Base-by-base conservation (phyloP, 345 rosid genomes). In the Mercurialis annua region DNA sequence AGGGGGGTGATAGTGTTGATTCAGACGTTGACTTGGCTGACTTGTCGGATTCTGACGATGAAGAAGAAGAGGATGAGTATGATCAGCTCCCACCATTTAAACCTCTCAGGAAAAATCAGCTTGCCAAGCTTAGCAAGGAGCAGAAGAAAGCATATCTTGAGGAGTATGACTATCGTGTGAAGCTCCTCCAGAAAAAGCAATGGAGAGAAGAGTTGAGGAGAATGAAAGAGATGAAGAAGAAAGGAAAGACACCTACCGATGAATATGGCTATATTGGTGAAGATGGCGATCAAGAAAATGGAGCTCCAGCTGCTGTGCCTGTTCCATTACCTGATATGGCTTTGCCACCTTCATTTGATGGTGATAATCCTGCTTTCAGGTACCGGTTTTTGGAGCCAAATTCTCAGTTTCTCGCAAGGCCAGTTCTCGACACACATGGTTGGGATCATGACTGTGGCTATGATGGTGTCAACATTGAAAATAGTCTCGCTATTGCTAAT, bases 381-480 rank as follows among this genome's bases (percentile, higher is more conserved):
- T 93, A 90, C 76, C 88, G 97, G 23, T 89, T 87, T 67, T 78
- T 93, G 83, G 96, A 93, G 65, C 94, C 90, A 51, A 85, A 86
- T 70, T 87, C 96, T 15, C 95, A 86, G 83, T 83, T 93, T 62
- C 59, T 93, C 67, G 90, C 90, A 16, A 83, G 97, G 89, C 96
- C 98, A 11, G 95, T 93, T 31, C 73, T 90, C 70, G 97, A 93
- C 78, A 82, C 90, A 60, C 94, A 93, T 72, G 92, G 97, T 50
- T 93, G 98, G 98, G 98, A 93, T 80, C 97, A 93, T 85, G 98
- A 93, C 72, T 89, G 92, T 75, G 97, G 98, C 30, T 90, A 93
- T 69, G 98, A 93, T 38, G 98, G 98, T 10, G 94, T 90, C 51
- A 93, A 89, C 59, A 71, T 92, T 1, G 98, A 90, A 59, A 82